phyloP scores from a whole-genome alignment of 257 asterid genomes.

The Jasminum sambac region DNA sequence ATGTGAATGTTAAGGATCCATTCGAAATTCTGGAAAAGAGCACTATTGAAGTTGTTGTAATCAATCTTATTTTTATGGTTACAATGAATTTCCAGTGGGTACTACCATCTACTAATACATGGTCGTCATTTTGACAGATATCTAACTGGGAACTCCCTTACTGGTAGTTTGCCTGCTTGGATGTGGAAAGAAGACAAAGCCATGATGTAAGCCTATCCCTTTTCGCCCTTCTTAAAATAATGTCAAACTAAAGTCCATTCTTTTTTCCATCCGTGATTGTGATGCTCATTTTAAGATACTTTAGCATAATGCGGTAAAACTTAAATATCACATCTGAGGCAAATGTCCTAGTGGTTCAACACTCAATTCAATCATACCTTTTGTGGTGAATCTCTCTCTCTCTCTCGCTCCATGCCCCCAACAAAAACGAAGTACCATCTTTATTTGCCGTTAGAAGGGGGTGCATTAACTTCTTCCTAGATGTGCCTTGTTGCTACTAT shows the following conservation, averaged over 20 bases:
- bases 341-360: not conserved
- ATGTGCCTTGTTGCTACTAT: not conserved
- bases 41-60: not conserved
- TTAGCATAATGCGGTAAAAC: too few relatives aligned
- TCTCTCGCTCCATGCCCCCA: too few relatives aligned
- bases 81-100: not conserved
- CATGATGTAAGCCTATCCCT: too few relatives aligned
- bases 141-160: conserved; percentile 58
- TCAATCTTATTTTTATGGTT: not conserved
- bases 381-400: not conserved
- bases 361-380: not conserved
- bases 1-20: not conserved
- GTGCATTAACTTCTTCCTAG: not conserved
- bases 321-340: not conserved
- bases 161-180: conserved; percentile 54
- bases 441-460: not conserved
- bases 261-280: not conserved
- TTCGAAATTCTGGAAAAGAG: not conserved
- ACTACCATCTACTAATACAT: conserved; percentile 16
- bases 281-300: not conserved
- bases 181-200: conserved; percentile 38
- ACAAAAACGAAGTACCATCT: not conserved
- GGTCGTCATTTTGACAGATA: conserved; percentile 38
- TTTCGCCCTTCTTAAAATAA: too few relatives aligned
- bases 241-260: not conserved